A percentile compares a stretch with the other conserved stretches of the same genome.
These are phyloP conservation scores for Chaetomium strumarium DNA, from an alignment of 2,329 filamentous ascomycete genomes.

Conservation along the genomic window DNA sequence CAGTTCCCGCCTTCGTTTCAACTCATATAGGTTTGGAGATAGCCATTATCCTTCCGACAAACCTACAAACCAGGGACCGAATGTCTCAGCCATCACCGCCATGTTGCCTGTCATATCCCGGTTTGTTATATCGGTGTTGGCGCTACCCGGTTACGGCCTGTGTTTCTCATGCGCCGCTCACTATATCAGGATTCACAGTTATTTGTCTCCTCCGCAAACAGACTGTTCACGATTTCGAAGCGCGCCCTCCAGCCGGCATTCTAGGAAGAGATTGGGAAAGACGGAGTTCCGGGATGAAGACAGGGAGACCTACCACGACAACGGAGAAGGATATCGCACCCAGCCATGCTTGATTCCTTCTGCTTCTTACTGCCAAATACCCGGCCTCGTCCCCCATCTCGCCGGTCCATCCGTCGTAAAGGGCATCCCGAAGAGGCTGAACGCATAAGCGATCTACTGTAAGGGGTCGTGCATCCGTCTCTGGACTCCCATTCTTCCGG, in stretches of 20 bases:
- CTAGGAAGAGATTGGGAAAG: too few relatives aligned
- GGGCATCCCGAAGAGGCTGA: too few relatives aligned
- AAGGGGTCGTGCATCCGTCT: too few relatives aligned
- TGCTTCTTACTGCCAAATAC: too few relatives aligned
- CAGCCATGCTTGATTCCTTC: too few relatives aligned
- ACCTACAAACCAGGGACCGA: background rate
- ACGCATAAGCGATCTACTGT: too few relatives aligned
- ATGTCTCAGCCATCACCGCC: constrained; percentile 1
- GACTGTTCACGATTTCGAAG: background rate
- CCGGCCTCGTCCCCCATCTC: too few relatives aligned
- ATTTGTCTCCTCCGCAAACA: background rate
- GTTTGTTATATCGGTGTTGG: background rate
- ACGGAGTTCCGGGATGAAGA: too few relatives aligned
- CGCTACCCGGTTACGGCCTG: background rate
- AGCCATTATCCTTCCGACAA: too few relatives aligned
- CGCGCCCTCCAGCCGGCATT: background rate
- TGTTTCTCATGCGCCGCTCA: background rate
- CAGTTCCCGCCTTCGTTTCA: too few relatives aligned
- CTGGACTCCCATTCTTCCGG: too few relatives aligned
- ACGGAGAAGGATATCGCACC: background rate
- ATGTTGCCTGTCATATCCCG: background rate
- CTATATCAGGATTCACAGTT: background rate
- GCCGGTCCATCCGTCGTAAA: too few relatives aligned
- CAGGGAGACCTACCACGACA: background rate
- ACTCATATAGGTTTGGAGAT: background rate